phyloP scores from a whole-genome alignment of 164 flowering plant genomes.

The Santalum album region DNA sequence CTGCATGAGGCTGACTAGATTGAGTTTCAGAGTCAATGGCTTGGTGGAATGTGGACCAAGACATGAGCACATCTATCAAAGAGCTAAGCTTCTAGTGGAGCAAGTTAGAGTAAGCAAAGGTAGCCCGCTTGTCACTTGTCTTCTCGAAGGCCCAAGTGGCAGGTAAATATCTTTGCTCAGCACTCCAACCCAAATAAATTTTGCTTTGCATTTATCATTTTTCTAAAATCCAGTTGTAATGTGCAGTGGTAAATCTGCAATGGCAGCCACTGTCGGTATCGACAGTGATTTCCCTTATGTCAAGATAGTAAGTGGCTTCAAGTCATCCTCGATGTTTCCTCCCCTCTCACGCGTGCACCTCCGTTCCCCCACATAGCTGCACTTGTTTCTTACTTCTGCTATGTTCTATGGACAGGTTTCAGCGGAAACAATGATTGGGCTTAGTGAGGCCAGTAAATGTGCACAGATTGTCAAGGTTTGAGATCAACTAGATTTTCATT shows the following conservation, averaged over 20 bases:
- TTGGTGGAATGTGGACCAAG: slow-evolving; percentile 81
- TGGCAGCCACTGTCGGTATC: slow-evolving; percentile 92
- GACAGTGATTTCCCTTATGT: slow-evolving; percentile 93
- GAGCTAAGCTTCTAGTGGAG: slow-evolving; percentile 87
- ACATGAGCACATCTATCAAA: slow-evolving; percentile 67
- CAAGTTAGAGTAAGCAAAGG: slow-evolving; percentile 94
- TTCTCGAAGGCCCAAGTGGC: slow-evolving; percentile 93
- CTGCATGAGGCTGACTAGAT: not conserved
- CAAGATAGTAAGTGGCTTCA: slow-evolving; percentile 67
- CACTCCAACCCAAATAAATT: too few species aligned
- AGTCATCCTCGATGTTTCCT: not conserved
- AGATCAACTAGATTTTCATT: not conserved
- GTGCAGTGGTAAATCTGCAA: slow-evolving; percentile 90
- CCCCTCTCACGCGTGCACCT: not conserved
- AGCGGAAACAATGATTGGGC: slow-evolving; percentile 93
- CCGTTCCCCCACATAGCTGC: not conserved
- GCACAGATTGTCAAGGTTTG: slow-evolving; percentile 83
- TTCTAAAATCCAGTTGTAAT: slow-evolving; percentile 11
- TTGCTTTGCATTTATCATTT: not conserved
- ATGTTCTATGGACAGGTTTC: slow-evolving; percentile 43
- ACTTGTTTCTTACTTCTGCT: slow-evolving; percentile 6
- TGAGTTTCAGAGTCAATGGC: slow-evolving; percentile 61
- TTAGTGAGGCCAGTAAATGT: slow-evolving; percentile 88
- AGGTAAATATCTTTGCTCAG: slow-evolving; percentile 43
- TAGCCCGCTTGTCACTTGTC: slow-evolving; percentile 87